Base-by-base conservation (phyloP, 1,284 basidiomycete species). In the Rhizoctonia solani region DNA sequence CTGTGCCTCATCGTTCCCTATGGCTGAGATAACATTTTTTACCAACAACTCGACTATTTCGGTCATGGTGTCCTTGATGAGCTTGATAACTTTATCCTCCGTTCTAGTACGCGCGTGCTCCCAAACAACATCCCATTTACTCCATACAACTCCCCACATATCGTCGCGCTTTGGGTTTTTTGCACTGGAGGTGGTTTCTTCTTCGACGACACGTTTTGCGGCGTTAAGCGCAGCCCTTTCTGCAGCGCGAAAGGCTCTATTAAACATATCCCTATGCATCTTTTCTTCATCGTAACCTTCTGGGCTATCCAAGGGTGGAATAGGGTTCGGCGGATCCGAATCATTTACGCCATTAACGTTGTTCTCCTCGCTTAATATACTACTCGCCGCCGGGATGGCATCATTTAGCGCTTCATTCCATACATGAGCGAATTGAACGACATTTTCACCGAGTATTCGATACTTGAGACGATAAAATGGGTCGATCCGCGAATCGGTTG, bases 71-170 rank as follows among this genome's bases (percentile, higher is more conserved):
- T n/a, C n/a, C n/a, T n/a, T n/a, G n/a, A n/a, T n/a, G n/a, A n/a
- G n/a, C n/a, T n/a, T n/a, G n/a, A n/a, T n/a, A n/a, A n/a, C n/a
- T n/a, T n/a, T n/a, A n/a, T n/a, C n/a, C n/a, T n/a, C n/a, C n/a
- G n/a, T n/a, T n/a, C n/a, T n/a, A n/a, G n/a, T n/a, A n/a, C n/a
- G n/a, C n/a, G n/a, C n/a, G n/a, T n/a, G n/a, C n/a, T n/a, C n/a
- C n/a, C n/a, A n/a, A n/a, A n/a, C n/a, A n/a, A n/a, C n/a, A n/a
- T 63, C 49, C 59, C 59, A 63, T 4, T 29, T 25, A 6, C 21
- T 23, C 59, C 59, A 63, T 1, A 63, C 47, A 4, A 23, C 8
- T 21, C 41, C 21, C 59, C 59, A 63, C 59, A 63, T 63, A 14
- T 41, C 37, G 25, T 63, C 32, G 42, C 59, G 47, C 23, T 52